Base-by-base conservation (phyloP, 2,329 filamentous ascomycete genomes). In the Fusarium mangiferae region DNA sequence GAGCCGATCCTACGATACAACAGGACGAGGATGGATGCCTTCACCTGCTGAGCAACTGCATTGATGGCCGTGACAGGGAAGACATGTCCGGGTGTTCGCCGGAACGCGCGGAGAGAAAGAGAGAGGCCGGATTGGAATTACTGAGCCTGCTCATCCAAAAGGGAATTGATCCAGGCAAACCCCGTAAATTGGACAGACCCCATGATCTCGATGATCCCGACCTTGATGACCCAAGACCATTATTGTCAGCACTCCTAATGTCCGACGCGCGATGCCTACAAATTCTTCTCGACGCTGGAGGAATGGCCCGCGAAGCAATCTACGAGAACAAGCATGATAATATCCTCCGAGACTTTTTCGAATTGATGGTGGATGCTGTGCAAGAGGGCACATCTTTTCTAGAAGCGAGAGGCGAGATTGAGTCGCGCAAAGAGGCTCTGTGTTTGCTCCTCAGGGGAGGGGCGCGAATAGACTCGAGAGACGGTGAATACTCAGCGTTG, bases 171-270 rank as follows among this genome's bases (percentile, higher is more conserved):
- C 30, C 54, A 5, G 41, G 35, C 24, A 18, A 20, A 10, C 38
- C 8, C 5, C 8, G 7, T 12, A 24, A 35, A 20, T 11, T 35
- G 8, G 41, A 24, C 15, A 12, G 38, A 20, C 6, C 5, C 3
- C 5, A 7, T 7, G 20, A 35, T 12, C 9, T n/a, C 11, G 15
- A 14, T 7, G 1, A 6, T 5, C 11, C 4, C 15, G 7, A 5
- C 2, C 4, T 22, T 1, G 24, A 39, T 7, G 33, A 24, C 1
- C 18, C 38, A 13, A 33, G 49, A 4, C 59, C 59, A 3, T 2
- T 62, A 5, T 24, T 57, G 10, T 57, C 30, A 33, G 59, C 59
- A 17, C 30, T 62, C 5, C 8, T 42, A 9, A 13, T 3, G 15
- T 28, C 30, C 3, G 49, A 62, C 10, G 2, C 41, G 1, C 24